Percentiles rank a stretch among this genome's conserved stretches.
These are phyloP conservation scores for Aristolochia contorta DNA, from an alignment of 164 flowering plant genomes.

Conservation along the genomic window DNA sequence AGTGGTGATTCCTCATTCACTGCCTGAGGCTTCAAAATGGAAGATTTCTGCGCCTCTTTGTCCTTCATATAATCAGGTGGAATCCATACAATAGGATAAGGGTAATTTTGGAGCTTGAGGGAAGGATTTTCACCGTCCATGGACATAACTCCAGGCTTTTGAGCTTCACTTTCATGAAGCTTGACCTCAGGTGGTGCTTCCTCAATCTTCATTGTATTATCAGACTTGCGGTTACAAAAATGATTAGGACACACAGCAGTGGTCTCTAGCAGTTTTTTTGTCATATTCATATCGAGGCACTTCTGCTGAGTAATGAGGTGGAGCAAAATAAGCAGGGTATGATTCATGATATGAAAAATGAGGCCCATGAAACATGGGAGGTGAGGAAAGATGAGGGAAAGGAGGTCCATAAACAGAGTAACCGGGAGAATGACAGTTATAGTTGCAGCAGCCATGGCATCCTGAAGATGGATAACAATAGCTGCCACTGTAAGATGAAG, in stretches of 20 bases:
- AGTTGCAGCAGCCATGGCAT: constrained; percentile 31
- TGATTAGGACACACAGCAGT: constrained; percentile 57
- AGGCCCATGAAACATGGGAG: constrained; percentile 15
- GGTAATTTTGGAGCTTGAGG: constrained; percentile 9
- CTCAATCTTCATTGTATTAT: constrained; percentile 29
- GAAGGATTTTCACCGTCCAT: constrained; percentile 8
- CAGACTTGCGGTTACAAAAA: constrained; percentile 10
- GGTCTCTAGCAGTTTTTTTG: constrained; percentile 16
- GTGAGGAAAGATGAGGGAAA: constrained; percentile 19
- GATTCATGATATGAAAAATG: constrained; percentile 20
- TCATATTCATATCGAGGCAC: constrained; percentile 38
- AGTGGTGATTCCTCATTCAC: constrained; percentile 24
- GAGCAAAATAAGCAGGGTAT: constrained; percentile 23
- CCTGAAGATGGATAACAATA: constrained; percentile 22
- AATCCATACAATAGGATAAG: constrained; percentile 43
- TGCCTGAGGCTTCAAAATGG: constrained; percentile 1
- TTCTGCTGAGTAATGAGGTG: constrained; percentile 26
- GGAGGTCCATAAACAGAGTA: constrained; percentile 26
- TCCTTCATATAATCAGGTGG: constrained; percentile 29
- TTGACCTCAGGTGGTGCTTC: constrained; percentile 32
- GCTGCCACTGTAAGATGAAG: constrained; percentile 20
- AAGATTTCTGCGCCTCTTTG: constrained; percentile 1
- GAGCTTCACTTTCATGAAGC: too few species aligned
- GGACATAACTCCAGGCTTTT: constrained; percentile 6
- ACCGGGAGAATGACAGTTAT: constrained; percentile 14